phyloP scores from a whole-genome alignment of 2,329 filamentous ascomycete species.

The Penicillium sp. region DNA sequence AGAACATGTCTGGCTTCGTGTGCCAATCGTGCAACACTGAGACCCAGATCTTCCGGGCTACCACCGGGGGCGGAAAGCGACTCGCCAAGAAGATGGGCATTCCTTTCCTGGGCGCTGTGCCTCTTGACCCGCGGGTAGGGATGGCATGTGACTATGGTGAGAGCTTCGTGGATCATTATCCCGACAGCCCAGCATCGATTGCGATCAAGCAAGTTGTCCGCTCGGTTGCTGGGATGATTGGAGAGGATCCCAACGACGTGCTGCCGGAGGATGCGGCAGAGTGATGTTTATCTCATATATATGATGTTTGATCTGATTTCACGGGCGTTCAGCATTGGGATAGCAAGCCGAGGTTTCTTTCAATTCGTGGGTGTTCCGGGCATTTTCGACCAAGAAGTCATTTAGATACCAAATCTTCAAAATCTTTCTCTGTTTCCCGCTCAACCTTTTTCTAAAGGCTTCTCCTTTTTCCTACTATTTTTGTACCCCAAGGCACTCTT shows the following conservation, averaged over 20 bases:
- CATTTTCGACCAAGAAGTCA: too few species aligned
- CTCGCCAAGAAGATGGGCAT: conserved; percentile 80
- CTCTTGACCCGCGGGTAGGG: conserved; percentile 83
- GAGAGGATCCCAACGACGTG: conserved; percentile 50
- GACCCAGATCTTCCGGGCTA: conserved; percentile 77
- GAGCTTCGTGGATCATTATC: conserved; percentile 89
- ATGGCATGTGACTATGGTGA: conserved; percentile 97
- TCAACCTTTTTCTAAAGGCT: too few species aligned
- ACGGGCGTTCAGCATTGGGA: too few species aligned
- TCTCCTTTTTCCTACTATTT: too few species aligned
- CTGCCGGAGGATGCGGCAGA: conserved; percentile 31
- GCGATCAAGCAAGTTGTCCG: conserved; percentile 75
- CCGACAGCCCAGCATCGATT: conserved; percentile 79
- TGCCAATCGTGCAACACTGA: conserved; percentile 80
- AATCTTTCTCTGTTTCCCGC: too few species aligned
- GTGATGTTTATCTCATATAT: too few species aligned
- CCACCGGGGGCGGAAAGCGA: conserved; percentile 73
- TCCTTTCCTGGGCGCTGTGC: conserved; percentile 80
- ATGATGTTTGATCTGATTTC: too few species aligned
- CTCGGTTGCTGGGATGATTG: conserved; percentile 60
- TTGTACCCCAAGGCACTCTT: too few species aligned
- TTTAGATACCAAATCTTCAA: too few species aligned
- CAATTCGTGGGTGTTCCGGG: too few species aligned
- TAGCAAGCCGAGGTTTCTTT: too few species aligned
- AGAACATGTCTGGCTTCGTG: conserved; percentile 97